Evolutionary conservation across 23 red algal genomes (phyloP), one percentile per base, ranked within the genome.

Genomic region (Gracilaria gracilis): DNA sequence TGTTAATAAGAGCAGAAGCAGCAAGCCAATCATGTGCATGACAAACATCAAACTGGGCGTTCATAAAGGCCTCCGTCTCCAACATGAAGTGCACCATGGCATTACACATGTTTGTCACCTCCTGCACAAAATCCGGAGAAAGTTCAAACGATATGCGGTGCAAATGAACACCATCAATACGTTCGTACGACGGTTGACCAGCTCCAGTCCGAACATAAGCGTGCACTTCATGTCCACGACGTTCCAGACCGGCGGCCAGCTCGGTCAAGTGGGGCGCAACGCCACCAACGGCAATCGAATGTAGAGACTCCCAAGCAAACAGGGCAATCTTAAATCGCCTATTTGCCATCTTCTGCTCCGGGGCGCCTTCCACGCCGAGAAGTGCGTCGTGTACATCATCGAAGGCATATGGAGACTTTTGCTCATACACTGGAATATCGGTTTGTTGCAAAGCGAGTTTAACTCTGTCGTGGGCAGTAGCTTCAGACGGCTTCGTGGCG

Each of bases 21-120:
- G 96, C 81, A 3, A 98, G 87, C 96, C 96, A 98, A 65, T 98
- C 96, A 87, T 98, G 96, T 16, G 91, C 92, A 58, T 98, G 96
- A 40, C 82, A 75, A 69, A 94, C 88, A 81, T 98, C 96, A 83
- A 98, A 98, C 25, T 78, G 86, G 40, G 76, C 57, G 76, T 93
- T 86, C 96, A 98, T 98, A 81, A 95, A 98, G 46, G 59, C 75
- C 88, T 98, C 96, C 25, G 92, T 94, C 79, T 98, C 96, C 38
- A 93, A 54, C 92, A 98, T 92, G 46, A 91, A 90, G 64, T 94
- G 91, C 48, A 98, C 94, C 94, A 96, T 96, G 53, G 94, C 94
- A 51, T 96, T 82, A 47, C 94, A 96, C 96, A 98, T 98, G 77
- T 98, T 98, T 20, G 88, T 57, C 54, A 90, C 81, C 62, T 98